Conservation (phyloP, 2,329 filamentous ascomycete species). For the Pseudocercospora musae region DNA sequence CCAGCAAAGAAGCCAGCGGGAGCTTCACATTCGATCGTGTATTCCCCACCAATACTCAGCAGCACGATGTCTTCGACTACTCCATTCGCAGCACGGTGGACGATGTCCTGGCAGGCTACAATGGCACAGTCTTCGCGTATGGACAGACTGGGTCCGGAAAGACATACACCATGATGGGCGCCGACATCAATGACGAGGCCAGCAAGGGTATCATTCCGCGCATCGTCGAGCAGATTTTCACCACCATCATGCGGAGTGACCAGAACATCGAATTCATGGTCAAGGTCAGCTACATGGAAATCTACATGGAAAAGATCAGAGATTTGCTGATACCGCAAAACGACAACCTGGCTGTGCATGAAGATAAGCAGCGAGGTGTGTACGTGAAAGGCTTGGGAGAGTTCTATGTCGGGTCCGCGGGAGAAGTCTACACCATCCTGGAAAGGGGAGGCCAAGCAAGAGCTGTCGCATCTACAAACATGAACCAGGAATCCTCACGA, state of each 20-base stretch:
- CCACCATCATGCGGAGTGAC: conserved; percentile 86
- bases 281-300: conserved; percentile 98
- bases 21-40: conserved; percentile 98
- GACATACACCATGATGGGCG: conserved; percentile 98
- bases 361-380: conserved; percentile 92
- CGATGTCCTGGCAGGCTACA: conserved; percentile 98
- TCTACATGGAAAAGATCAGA: conserved; percentile 98
- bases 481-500: conserved; percentile 97
- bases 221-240: conserved; percentile 96
- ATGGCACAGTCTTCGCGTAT: conserved; percentile 97
- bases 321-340: conserved; percentile 90
- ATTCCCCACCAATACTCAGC: conserved; percentile 88
- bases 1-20: conserved; percentile 73
- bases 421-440: conserved; percentile 97
- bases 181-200: conserved; percentile 84
- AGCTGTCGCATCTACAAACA: conserved; percentile 94
- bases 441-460: conserved; percentile 83
- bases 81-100: conserved; percentile 94
- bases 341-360: conserved; percentile 95
- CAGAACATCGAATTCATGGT: conserved; percentile 98
- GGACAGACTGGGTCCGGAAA: conserved; percentile 98
- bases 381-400: conserved; percentile 95
- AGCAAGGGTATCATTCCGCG: conserved; percentile 93
- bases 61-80: conserved; percentile 95
- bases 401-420: conserved; percentile 91